A percentile compares a stretch with the other conserved stretches of the same genome.
phyloP scores from a whole-genome alignment of 2,329 filamentous ascomycete genomes.

The Malbranchea zuffiana region DNA sequence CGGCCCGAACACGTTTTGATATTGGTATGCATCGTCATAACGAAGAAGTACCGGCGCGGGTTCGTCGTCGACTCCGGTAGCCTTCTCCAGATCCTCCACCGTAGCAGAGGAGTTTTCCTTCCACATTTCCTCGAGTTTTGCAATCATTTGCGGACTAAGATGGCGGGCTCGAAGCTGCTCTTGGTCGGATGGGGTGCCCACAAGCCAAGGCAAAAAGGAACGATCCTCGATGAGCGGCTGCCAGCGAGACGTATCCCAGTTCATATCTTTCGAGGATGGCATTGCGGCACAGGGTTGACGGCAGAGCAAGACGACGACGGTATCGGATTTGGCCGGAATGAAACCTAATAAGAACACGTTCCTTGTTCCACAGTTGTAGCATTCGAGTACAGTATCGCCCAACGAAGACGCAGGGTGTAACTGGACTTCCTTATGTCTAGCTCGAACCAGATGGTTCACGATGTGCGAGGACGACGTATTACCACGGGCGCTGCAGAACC shows the following conservation, averaged over 20 bases:
- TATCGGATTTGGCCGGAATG: conserved; percentile 96
- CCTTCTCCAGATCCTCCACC: conserved; percentile 82
- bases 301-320: conserved; percentile 90
- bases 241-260: conserved; percentile 97
- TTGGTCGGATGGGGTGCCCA: conserved; percentile 76
- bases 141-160: conserved; percentile 85
- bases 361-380: conserved; percentile 99
- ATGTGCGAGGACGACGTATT: conserved; percentile 97
- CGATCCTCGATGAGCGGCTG: conserved; percentile 95
- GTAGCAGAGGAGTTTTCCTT: conserved; percentile 88
- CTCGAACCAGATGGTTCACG: conserved; percentile 93
- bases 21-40: conserved; percentile 96
- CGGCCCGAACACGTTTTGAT: conserved; percentile 96
- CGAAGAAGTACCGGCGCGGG: conserved; percentile 83
- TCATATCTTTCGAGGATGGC: conserved; percentile 97
- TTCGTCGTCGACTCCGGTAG: conserved; percentile 83
- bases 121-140: conserved; percentile 95
- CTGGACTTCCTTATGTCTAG: conserved; percentile 96
- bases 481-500: conserved; percentile 96
- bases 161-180: conserved; percentile 94
- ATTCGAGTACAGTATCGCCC: conserved; percentile 92
- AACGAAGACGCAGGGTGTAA: conserved; percentile 86
- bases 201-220: conserved; percentile 88
- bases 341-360: conserved; percentile 97
- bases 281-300: conserved; percentile 92